Evolutionary conservation across 2,329 filamentous ascomycete species (phyloP).

Genomic region (Colletotrichum spaethianum): DNA sequence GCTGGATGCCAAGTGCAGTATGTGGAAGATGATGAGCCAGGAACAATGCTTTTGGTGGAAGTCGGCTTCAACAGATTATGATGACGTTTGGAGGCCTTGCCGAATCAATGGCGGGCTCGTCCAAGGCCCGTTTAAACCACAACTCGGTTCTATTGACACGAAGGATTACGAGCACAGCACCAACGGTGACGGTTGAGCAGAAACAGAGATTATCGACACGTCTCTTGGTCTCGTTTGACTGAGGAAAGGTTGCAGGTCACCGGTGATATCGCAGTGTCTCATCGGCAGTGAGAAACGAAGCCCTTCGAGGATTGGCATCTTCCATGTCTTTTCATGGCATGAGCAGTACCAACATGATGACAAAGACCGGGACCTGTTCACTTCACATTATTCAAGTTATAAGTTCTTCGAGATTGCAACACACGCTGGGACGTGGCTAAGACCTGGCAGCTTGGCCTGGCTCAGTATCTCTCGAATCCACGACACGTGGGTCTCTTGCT

Average conservation of each 20-base stretch:
- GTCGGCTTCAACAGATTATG: neutral
- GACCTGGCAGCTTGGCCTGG: neutral
- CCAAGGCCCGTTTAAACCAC: neutral
- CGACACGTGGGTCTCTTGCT: neutral
- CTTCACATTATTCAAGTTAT: neutral
- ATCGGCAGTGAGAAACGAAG: no score
- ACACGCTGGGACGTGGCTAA: neutral
- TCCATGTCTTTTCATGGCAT: neutral
- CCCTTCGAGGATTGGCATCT: neutral
- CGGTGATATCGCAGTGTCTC: neutral
- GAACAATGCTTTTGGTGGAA: no score
- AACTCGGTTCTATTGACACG: neutral
- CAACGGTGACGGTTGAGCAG: neutral
- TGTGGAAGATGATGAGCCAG: neutral
- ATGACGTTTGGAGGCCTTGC: neutral
- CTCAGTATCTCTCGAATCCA: neutral
- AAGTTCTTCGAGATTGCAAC: neutral
- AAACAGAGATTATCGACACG: neutral
- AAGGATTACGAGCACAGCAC: neutral
- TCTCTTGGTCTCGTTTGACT: neutral
- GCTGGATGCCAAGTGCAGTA: neutral
- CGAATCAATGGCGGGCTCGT: neutral
- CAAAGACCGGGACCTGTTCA: neutral
- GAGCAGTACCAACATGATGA: neutral
- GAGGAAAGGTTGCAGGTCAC: neutral